Evolutionary conservation across 2,329 filamentous ascomycete species (phyloP).

Genomic region (Diaporthe vexans): DNA sequence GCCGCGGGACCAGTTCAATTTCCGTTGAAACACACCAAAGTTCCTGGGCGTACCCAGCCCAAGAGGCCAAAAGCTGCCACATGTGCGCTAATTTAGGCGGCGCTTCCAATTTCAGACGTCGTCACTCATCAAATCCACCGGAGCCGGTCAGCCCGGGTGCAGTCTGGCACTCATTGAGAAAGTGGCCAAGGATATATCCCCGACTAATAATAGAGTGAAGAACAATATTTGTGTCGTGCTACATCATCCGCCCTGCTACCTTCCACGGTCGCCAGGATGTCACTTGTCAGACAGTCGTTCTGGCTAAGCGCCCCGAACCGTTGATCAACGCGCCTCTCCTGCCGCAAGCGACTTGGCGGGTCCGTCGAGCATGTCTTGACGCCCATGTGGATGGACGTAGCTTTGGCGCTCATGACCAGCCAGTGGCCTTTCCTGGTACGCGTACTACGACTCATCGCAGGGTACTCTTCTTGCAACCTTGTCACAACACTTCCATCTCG

Average conservation of each 20-base stretch:
- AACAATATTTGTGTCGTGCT: not conserved
- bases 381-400: slow-evolving; percentile 10
- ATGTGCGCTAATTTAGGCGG: slow-evolving; percentile 29
- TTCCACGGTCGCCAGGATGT: slow-evolving; percentile 2
- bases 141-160: slow-evolving; percentile 25
- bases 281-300: slow-evolving; percentile 13
- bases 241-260: not conserved
- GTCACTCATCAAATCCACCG: slow-evolving; percentile 20
- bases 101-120: slow-evolving; percentile 31
- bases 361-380: slow-evolving; percentile 21
- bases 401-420: slow-evolving; percentile 27
- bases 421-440: not conserved
- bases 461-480: not conserved
- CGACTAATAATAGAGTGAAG: slow-evolving; percentile 15
- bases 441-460: not conserved
- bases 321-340: slow-evolving; percentile 23
- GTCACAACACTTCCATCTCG: not conserved
- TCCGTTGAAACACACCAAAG: slow-evolving; percentile 21
- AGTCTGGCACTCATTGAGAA: slow-evolving; percentile 9
- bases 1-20: slow-evolving; percentile 31
- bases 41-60: slow-evolving; percentile 18
- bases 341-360: slow-evolving; percentile 30
- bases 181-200: slow-evolving; percentile 12
- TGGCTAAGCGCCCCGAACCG: slow-evolving; percentile 29
- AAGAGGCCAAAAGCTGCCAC: slow-evolving; percentile 22